phyloP scores from a whole-genome alignment of 257 asterid genomes.

The Solanum habrochaites region DNA sequence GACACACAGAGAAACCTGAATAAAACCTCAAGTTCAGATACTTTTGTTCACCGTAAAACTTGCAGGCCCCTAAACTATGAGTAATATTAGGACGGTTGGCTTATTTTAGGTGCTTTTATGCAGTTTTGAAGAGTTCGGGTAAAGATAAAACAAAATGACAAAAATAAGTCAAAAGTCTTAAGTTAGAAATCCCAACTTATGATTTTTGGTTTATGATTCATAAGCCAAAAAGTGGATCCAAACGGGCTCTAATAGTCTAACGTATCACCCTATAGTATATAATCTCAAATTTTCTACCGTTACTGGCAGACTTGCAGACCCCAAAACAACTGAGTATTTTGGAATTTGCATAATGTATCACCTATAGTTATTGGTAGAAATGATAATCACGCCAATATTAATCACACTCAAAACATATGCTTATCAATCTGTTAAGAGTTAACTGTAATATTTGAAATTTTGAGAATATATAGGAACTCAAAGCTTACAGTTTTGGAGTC shows the following conservation, averaged over 20 bases:
- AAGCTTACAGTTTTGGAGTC: slow-evolving; percentile 86
- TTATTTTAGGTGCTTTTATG: no score
- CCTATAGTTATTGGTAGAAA: not conserved
- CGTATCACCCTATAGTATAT: not conserved
- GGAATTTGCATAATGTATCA: not conserved
- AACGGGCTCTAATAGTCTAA: not conserved
- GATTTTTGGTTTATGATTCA: no score
- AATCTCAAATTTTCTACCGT: not conserved
- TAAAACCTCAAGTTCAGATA: not conserved
- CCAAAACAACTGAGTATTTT: not conserved
- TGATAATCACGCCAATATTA: not conserved
- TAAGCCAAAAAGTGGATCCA: no score
- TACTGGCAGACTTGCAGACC: not conserved
- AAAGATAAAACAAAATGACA: no score
- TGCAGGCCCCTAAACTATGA: not conserved
- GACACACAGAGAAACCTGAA: slow-evolving; percentile 88
- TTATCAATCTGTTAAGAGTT: no score
- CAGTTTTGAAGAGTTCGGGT: no score
- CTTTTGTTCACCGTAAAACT: not conserved
- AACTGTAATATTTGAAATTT: not conserved
- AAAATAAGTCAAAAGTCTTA: no score
- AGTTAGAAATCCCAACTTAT: no score
- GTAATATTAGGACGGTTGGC: not conserved
- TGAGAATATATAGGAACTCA: not conserved
- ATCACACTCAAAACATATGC: no score